Percentiles rank a stretch among this genome's conserved stretches.
Evolutionary conservation across 2,329 filamentous ascomycete genomes (phyloP).

Genomic region (Nannizziopsis arthrosporioides): DNA sequence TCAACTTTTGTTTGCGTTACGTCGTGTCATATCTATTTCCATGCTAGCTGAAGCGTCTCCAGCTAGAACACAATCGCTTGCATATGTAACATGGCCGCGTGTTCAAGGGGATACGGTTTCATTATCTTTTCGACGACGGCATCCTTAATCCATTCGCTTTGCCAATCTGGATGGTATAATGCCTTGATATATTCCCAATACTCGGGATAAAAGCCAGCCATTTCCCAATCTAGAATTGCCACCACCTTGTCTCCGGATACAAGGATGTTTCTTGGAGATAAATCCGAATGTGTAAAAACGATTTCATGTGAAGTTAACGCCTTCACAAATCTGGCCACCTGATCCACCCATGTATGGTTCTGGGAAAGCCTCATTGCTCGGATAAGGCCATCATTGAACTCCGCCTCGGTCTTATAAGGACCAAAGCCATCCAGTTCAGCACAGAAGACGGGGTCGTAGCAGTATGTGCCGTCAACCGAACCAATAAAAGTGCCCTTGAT

Average conservation of each 20-base stretch:
- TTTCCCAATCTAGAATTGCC: conserved; percentile 22
- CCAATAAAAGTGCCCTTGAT: conserved; percentile 16
- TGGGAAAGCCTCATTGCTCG: conserved; percentile 12
- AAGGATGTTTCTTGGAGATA: conserved; percentile 20
- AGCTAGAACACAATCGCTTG: conserved; percentile 9
- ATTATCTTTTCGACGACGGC: conserved; percentile 15
- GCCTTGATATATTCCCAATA: conserved; percentile 24
- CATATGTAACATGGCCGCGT: conserved; percentile 16
- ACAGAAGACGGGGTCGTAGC: conserved; percentile 15
- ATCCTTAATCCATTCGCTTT: conserved; percentile 16
- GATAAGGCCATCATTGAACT: conserved; percentile 15
- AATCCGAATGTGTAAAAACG: conserved; percentile 22
- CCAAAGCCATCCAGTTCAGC: conserved; percentile 12
- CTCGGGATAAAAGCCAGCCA: conserved; percentile 21
- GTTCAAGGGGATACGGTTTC: conserved; percentile 15
- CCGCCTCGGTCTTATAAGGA: conserved; percentile 14
- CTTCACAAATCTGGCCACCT: conserved; percentile 12
- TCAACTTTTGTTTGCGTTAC: too few relatives aligned
- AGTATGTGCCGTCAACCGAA: conserved; percentile 14
- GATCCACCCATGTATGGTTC: conserved; percentile 12
- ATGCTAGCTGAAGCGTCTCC: background rate
- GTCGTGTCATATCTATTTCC: too few relatives aligned
- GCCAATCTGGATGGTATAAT: conserved; percentile 14
- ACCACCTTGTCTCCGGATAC: conserved; percentile 18
- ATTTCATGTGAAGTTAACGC: conserved; percentile 16